Conservation (phyloP, 805 yeast genomes). For the Lachancea lanzarotensis region DNA sequence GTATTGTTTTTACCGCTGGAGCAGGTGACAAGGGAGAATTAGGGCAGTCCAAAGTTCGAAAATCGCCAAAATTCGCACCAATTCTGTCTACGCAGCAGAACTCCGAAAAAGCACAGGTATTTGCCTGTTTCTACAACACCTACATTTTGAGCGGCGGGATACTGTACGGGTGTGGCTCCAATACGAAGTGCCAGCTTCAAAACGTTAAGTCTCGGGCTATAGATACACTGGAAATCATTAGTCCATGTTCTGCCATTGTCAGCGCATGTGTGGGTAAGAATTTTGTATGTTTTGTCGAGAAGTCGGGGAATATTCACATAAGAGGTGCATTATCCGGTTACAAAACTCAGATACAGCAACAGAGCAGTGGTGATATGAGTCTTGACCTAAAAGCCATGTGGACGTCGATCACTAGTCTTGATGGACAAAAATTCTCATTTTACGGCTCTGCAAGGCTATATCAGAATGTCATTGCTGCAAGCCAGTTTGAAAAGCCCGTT, state of each 20-base stretch:
- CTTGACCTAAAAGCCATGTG: conserved; percentile 46
- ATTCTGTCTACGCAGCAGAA: conserved; percentile 10
- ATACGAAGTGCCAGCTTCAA: conserved; percentile 43
- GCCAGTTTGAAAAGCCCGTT: conserved; percentile 22
- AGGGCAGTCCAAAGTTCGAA: conserved; percentile 40
- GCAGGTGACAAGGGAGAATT: conserved; percentile 68
- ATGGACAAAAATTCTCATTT: conserved; percentile 39
- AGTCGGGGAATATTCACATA: conserved; percentile 7
- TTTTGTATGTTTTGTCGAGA: conserved; percentile 18
- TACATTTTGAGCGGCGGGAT: conserved; percentile 71
- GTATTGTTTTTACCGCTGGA: conserved; percentile 50
- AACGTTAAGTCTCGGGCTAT: conserved; percentile 17
- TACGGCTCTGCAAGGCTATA: conserved; percentile 64
- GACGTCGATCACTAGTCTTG: conserved; percentile 65
- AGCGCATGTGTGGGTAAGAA: conserved; percentile 28
- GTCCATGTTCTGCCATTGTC: conserved; percentile 12
- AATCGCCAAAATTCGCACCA: conserved; percentile 6
- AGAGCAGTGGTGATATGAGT: conserved; percentile 7
- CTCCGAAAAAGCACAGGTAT: conserved; percentile 22
- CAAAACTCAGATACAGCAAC: conserved; percentile 17
- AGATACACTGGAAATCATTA: conserved; percentile 16
- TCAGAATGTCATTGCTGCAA: not conserved
- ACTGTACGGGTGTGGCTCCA: conserved; percentile 46
- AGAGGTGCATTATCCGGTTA: conserved; percentile 12
- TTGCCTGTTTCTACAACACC: conserved; percentile 41